Percentiles rank a stretch among this genome's conserved stretches.
These are phyloP conservation scores for Elaeagnus macrophylla DNA, from an alignment of 306 rosid species.

Conservation along the genomic window DNA sequence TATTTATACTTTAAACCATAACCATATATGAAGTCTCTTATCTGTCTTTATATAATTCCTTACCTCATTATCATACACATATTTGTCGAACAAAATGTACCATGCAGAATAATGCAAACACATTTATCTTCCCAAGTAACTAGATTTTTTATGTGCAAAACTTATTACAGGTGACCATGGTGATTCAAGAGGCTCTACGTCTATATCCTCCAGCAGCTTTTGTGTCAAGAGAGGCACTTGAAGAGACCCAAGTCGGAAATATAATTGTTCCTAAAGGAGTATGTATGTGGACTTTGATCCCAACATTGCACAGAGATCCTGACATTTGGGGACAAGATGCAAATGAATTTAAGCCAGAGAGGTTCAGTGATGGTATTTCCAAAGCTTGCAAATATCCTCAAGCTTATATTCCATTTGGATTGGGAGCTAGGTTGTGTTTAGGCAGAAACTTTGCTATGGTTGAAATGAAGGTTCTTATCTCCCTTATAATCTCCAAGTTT, in stretches of 20 bases:
- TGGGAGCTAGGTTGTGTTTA: constrained; percentile 68
- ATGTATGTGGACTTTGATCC: constrained; percentile 71
- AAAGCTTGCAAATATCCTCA: constrained; percentile 67
- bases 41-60: too few species aligned
- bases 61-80: too few species aligned
- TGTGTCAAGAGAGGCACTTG: constrained; percentile 83
- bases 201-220: constrained; percentile 87
- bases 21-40: too few species aligned
- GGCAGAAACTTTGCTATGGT: constrained; percentile 84
- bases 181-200: constrained; percentile 74
- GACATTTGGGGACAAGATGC: constrained; percentile 81
- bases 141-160: too few species aligned
- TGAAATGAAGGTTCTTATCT: constrained; percentile 44
- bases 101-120: too few species aligned
- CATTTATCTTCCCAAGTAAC: too few species aligned
- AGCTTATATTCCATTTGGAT: constrained; percentile 69
- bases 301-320: constrained; percentile 65
- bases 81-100: too few species aligned
- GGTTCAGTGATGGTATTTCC: constrained; percentile 67
- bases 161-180: constrained; percentile 31
- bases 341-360: constrained; percentile 70
- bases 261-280: constrained; percentile 60
- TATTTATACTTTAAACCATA: too few species aligned
- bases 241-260: constrained; percentile 53
- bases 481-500: constrained; percentile 44